Base-by-base conservation (phyloP, 768 basidiomycete species). In the Leccinum ochraceum region DNA sequence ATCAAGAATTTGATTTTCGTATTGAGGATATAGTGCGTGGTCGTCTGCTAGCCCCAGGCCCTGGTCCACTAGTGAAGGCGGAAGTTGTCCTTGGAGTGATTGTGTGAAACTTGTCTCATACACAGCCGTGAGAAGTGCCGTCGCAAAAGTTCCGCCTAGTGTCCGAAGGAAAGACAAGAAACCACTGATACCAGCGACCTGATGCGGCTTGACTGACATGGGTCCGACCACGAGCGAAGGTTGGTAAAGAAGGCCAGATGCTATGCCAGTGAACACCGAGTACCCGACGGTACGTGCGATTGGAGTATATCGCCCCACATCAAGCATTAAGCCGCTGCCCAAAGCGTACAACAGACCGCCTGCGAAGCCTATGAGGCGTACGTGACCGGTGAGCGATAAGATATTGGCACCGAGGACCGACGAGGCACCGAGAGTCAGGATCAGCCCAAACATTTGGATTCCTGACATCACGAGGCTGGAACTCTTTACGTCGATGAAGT, bases 401-500 rank as follows among this genome's bases (percentile, higher is more conserved):
- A 75, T 59, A 28, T 76, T 73, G 49, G 76, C 74, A 8, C 76
- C 76, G 17, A 73, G 67, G 32, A 77, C 75, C 0, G 75, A 70
- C 11, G 76, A 71, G 32, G 67, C 67, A 34, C 76, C 75, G 13
- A 75, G 68, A 1, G 73, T 68, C 0, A 75, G 64, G 56, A 73
- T 77, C 32, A 75, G 44, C 8, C 76, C 74, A 13, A 75, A 59
- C 76, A 77, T 77, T 39, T 75, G 73, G 6, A 75, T 49, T n/a
- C 74, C 74, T 0, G 74, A 74, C 36, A 58, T 67, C 42, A 77
- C 69, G 51, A 77, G 58, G 54, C 56, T 66, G 36, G 74, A 77
- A 17, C 69, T 64, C 39, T 74, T 75, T 63, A 75, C 58, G 54
- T 77, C 75, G 62, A 77, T 77, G 53, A 75, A 77, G 60, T 77